Evolutionary conservation across 2,329 filamentous ascomycete species (phyloP).

Genomic region (Curvularia spicifera): DNA sequence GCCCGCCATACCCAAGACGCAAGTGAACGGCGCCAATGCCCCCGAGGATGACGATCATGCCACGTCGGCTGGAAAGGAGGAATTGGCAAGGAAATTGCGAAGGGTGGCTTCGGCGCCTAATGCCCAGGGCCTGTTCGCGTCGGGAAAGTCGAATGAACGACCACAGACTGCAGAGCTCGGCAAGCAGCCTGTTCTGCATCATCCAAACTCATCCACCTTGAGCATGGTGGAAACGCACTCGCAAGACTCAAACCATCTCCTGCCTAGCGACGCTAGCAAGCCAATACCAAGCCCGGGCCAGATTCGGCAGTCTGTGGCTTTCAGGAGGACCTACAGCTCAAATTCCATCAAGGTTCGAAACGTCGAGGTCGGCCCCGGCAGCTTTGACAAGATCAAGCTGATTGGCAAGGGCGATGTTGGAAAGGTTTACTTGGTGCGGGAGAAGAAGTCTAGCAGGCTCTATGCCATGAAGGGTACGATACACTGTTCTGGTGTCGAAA

Average conservation of each 20-base stretch:
- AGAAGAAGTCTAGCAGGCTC: constrained; percentile 94
- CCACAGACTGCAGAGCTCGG: constrained; percentile 85
- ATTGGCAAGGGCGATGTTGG: constrained; percentile 99
- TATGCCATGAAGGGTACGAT: constrained; percentile 96
- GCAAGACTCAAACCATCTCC: constrained; percentile 34
- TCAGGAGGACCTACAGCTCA: constrained; percentile 95
- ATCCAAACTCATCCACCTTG: constrained; percentile 60
- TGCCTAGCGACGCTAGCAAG: constrained; percentile 46
- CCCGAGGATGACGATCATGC: constrained; percentile 68
- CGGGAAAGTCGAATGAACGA: constrained; percentile 59
- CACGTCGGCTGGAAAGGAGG: constrained; percentile 84
- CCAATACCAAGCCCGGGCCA: constrained; percentile 72
- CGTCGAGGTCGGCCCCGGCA: constrained; percentile 92
- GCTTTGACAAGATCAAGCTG: constrained; percentile 99
- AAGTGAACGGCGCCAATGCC: constrained; percentile 71
- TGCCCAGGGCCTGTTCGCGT: constrained; percentile 85
- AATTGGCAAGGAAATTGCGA: constrained; percentile 88
- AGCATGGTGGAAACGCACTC: constrained; percentile 60
- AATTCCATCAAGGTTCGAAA: constrained; percentile 99
- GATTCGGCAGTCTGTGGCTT: constrained; percentile 71
- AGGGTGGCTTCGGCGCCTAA: constrained; percentile 96
- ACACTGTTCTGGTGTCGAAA: neutral
- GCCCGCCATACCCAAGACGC: constrained; percentile 67
- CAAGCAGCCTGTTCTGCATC: constrained; percentile 75
- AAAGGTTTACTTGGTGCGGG: constrained; percentile 95